phyloP scores from a whole-genome alignment of 2,329 filamentous ascomycete genomes.

The Orbilia blumenaviensis region DNA sequence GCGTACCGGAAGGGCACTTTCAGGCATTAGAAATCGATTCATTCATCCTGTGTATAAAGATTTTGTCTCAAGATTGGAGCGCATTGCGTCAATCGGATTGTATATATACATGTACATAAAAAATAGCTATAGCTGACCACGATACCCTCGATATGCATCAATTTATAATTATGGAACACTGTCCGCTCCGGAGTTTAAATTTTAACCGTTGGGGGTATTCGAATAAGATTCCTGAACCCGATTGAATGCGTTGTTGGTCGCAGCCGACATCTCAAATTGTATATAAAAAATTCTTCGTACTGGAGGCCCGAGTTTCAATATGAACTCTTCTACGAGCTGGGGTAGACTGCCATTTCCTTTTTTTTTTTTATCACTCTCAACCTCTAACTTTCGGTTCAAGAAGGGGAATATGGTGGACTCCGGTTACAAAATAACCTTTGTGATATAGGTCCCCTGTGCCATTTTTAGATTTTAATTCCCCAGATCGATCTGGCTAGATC shows the following conservation, averaged over 20 bases:
- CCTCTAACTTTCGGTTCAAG: neutral
- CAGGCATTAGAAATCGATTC: neutral
- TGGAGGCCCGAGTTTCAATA: neutral
- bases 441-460: neutral
- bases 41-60: neutral
- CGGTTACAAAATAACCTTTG: neutral
- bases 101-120: neutral
- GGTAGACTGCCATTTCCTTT: too few species aligned
- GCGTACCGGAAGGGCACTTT: neutral
- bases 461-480: neutral
- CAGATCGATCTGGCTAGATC: neutral
- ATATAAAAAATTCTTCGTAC: slow-evolving; percentile 7
- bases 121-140: neutral
- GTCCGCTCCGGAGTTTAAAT: neutral
- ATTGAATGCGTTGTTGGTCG: slow-evolving; percentile 4
- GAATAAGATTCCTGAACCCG: neutral
- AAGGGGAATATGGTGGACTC: neutral
- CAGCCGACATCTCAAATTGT: neutral
- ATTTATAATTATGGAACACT: neutral
- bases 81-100: too few species aligned
- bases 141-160: neutral
- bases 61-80: neutral
- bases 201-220: too few species aligned
- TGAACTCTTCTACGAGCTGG: too few species aligned
- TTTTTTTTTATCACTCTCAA: neutral